Evolutionary conservation across 495 filamentous ascomycete species (phyloP).

Genomic region (Annulohypoxylon maeteangense): DNA sequence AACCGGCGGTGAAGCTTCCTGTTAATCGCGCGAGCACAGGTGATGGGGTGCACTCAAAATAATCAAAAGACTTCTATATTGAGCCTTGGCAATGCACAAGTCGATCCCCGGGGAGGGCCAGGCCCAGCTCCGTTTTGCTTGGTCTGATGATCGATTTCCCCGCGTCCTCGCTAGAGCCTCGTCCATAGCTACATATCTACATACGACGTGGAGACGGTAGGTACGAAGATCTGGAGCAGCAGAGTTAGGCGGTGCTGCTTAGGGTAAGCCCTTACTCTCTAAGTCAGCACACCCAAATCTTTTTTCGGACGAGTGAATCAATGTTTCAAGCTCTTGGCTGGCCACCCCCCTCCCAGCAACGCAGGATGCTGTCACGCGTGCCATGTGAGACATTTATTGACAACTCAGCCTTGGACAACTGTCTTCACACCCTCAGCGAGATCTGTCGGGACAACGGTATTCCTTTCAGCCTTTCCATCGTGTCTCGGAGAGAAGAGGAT

Average conservation of each 20-base stretch:
- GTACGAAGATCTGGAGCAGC: conserved; percentile 36
- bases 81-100: conserved; percentile 30
- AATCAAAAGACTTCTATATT: conserved; percentile 31
- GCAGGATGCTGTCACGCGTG: conserved; percentile 43
- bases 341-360: conserved; percentile 29
- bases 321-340: conserved; percentile 37
- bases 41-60: conserved; percentile 36
- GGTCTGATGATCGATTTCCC: conserved; percentile 39
- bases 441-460: conserved; percentile 31
- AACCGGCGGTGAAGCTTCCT: conserved; percentile 36
- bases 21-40: conserved; percentile 20
- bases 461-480: conserved; percentile 35
- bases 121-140: conserved; percentile 20
- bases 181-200: background rate
- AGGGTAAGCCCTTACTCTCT: conserved; percentile 29
- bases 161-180: conserved; percentile 40
- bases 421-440: conserved; percentile 43
- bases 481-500: conserved; percentile 35
- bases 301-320: conserved; percentile 22
- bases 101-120: conserved; percentile 24
- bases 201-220: conserved; percentile 31
- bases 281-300: conserved; percentile 38
- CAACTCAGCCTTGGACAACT: conserved; percentile 47
- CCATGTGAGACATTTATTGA: conserved; percentile 44
- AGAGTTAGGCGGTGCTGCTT: background rate